A percentile compares a stretch with the other conserved stretches of the same genome.
Evolutionary conservation across 148 eudicot species (phyloP).

Genomic region (Cornus kousa): DNA sequence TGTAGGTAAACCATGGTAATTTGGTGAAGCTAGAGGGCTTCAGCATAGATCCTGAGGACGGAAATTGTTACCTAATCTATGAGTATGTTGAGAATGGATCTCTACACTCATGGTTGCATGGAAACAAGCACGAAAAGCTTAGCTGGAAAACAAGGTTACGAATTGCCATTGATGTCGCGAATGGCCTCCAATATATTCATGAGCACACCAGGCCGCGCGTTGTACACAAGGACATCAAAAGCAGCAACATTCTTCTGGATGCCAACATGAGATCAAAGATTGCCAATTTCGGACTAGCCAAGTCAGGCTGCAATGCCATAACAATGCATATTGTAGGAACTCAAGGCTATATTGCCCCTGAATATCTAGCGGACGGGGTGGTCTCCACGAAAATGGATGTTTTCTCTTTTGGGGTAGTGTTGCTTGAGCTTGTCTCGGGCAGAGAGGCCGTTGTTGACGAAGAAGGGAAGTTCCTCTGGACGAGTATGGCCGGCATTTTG

Average conservation of each 20-base stretch:
- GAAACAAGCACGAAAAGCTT: constrained; percentile 32
- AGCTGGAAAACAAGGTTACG: constrained; percentile 75
- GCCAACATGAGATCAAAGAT: constrained; percentile 77
- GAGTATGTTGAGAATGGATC: constrained; percentile 87
- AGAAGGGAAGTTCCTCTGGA: constrained; percentile 62
- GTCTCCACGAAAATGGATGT: constrained; percentile 88
- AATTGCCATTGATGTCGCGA: constrained; percentile 79
- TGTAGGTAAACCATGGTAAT: constrained; percentile 92
- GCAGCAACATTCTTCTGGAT: constrained; percentile 83
- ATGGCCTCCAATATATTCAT: constrained; percentile 89
- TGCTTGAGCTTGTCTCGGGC: constrained; percentile 77
- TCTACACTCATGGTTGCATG: constrained; percentile 70
- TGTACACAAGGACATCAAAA: constrained; percentile 93
- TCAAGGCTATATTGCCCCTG: constrained; percentile 96
- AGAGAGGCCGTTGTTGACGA: constrained; percentile 66
- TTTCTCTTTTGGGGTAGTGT: constrained; percentile 80
- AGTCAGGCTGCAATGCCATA: constrained; percentile 88
- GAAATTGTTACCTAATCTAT: constrained; percentile 77
- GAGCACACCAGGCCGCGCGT: constrained; percentile 87
- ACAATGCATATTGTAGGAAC: constrained; percentile 96
- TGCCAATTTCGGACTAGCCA: constrained; percentile 89
- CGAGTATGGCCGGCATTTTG: constrained; percentile 32
- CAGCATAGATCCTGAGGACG: constrained; percentile 81
- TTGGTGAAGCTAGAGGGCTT: constrained; percentile 86
- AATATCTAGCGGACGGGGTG: constrained; percentile 73